Base-by-base conservation (phyloP, 179 eudicot genomes). In the Beta corolliflora region DNA sequence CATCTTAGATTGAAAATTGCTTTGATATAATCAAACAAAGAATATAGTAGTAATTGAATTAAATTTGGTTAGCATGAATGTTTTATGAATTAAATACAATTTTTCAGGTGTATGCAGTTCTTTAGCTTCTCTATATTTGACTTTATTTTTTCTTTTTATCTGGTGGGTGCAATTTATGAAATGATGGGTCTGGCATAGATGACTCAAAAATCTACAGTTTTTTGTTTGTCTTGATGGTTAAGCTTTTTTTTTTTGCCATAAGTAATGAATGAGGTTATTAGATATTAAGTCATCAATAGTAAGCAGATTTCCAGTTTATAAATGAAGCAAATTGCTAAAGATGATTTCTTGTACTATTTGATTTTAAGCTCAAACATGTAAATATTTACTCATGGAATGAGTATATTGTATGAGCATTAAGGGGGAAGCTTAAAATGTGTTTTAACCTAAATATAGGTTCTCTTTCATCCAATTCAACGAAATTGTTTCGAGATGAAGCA, bases 381-480 rank as follows among this genome's bases (percentile, higher is more conserved):
- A 21, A 11, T 23, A 5, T 36, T 36, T 36, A 36, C 41, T 36
- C 4, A 36, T 36, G 1, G 41, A 71, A 48, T 71, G 41, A 52
- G 31, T 71, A 21, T 12, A 5, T 71, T 9, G 41, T 71, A 64
- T 23, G 55, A 59, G 5, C 56, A 48, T 12, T 79, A 54, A 12
- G 13, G n/a, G 41, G n/a, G 41, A 21, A 54, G 66, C n/a, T 80
- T 60, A 71, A 2, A 31, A 4, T 54, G 48, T 73, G 65, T 9
- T 73, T 45, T 75, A 48, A 48, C 63, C 29, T 55, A 55, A 21
- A 5, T 75, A 48, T 58, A 75, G 83, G 73, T 21, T 60, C 71
- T 46, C 13, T 75, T 6, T 2, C 66, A 50, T 45, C 60, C 18
- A 41, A 73, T 36, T 31, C 73, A 59, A 78, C 55, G 18, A 75